These are phyloP conservation scores for Calonectria honghensis DNA, from an alignment of 2,329 filamentous ascomycete genomes.

Conservation along the genomic window DNA sequence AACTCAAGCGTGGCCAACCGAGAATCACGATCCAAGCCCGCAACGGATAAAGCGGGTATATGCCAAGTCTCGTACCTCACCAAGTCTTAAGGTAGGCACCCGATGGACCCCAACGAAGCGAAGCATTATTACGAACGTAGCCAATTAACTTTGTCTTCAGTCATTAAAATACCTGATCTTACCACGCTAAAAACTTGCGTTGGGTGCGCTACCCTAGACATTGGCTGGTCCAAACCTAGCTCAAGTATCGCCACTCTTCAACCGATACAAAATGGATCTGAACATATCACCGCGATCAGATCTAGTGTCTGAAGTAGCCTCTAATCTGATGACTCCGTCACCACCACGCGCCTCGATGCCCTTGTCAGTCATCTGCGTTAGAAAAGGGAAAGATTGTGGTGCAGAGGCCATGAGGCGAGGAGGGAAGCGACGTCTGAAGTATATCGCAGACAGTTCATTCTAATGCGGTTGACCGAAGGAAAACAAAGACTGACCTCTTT, in stretches of 20 bases:
- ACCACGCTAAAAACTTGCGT: background rate
- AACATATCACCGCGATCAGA: conserved; percentile 6
- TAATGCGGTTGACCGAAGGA: background rate
- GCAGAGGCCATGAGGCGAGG: background rate
- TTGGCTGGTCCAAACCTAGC: background rate
- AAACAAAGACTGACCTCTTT: background rate
- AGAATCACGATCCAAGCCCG: background rate
- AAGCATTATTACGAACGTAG: background rate
- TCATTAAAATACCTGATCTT: conserved; percentile 10
- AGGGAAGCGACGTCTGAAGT: conserved; percentile 12
- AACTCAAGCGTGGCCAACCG: background rate
- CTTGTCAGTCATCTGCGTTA: conserved; percentile 4
- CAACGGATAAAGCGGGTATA: conserved; percentile 33
- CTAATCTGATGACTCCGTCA: background rate
- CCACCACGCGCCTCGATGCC: conserved; percentile 1
- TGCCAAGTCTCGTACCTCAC: conserved; percentile 29
- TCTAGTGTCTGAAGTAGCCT: conserved; percentile 11
- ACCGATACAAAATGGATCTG: conserved; percentile 7
- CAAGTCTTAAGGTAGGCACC: background rate
- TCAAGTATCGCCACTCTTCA: background rate
- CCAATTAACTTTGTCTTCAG: conserved; percentile 5
- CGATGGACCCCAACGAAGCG: background rate
- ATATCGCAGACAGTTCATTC: background rate
- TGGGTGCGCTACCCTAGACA: conserved; percentile 20
- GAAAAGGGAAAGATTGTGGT: conserved; percentile 1